Conservation (phyloP, 1,284 basidiomycete genomes). For the Macrocystidia cucumis region DNA sequence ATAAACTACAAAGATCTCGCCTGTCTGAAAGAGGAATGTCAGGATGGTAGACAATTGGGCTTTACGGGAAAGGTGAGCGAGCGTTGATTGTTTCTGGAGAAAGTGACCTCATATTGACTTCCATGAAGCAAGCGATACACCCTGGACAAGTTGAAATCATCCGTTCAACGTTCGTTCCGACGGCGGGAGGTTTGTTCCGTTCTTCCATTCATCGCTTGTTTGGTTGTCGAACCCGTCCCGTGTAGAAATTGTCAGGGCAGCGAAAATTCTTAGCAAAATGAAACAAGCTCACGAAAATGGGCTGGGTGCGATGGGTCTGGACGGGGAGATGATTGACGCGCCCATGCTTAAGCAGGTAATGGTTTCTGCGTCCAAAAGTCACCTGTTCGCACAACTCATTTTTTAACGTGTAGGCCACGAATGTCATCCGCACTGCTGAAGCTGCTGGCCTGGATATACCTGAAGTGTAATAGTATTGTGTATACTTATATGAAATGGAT, state of each 20-base stretch:
- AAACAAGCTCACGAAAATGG: constrained; percentile 38
- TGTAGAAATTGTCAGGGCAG: constrained; percentile 74
- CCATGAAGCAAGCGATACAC: constrained; percentile 85
- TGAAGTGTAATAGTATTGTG: constrained; percentile 8
- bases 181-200: constrained; percentile 45
- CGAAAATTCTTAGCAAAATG: constrained; percentile 66
- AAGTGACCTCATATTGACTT: not conserved
- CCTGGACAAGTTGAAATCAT: constrained; percentile 80
- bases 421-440: constrained; percentile 52
- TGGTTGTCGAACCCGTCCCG: not conserved
- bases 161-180: constrained; percentile 76
- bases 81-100: constrained; percentile 6
- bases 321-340: constrained; percentile 86
- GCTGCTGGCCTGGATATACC: constrained; percentile 63
- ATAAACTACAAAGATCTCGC: constrained; percentile 80
- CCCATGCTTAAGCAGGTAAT: constrained; percentile 83
- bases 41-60: constrained; percentile 72
- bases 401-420: constrained; percentile 51
- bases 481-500: no score
- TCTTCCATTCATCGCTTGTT: not conserved
- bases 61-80: constrained; percentile 77
- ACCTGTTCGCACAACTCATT: not conserved
- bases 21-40: constrained; percentile 69
- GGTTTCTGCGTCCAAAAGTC: no score
- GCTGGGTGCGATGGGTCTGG: constrained; percentile 43